Conservation (phyloP, 2,329 filamentous ascomycete species). For the Ophiostoma quercus region DNA sequence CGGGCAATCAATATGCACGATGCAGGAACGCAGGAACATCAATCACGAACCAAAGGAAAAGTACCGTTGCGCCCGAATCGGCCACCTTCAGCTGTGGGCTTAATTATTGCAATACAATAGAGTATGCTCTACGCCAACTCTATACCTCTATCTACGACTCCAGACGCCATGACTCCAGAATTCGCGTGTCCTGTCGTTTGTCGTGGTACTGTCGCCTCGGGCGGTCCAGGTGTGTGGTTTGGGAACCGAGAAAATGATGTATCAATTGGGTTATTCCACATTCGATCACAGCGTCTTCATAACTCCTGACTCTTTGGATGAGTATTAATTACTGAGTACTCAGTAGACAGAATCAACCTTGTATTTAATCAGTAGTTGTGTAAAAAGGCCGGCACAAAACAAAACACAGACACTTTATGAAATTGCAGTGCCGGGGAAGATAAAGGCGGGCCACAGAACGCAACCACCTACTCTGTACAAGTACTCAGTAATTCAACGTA, state of each 20-base stretch:
- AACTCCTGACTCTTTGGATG: too few species aligned
- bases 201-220: slow-evolving; percentile 12
- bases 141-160: neutral
- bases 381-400: neutral
- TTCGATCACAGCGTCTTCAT: too few species aligned
- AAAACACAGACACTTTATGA: neutral
- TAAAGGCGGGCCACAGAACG: neutral
- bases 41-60: neutral
- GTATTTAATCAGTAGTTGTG: neutral
- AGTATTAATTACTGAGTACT: too few species aligned
- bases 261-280: slow-evolving; percentile 5
- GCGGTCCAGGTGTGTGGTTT: slow-evolving; percentile 20
- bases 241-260: slow-evolving; percentile 15
- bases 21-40: neutral
- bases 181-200: neutral
- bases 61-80: neutral
- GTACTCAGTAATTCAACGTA: too few species aligned
- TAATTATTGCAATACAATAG: too few species aligned
- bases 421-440: neutral
- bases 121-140: neutral
- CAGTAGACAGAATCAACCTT: neutral
- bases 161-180: neutral
- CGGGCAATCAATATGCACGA: neutral
- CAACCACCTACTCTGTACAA: neutral
- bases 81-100: neutral